Evolutionary conservation across 2,329 filamentous ascomycete species (phyloP).

Genomic region (Cercospora beticola): DNA sequence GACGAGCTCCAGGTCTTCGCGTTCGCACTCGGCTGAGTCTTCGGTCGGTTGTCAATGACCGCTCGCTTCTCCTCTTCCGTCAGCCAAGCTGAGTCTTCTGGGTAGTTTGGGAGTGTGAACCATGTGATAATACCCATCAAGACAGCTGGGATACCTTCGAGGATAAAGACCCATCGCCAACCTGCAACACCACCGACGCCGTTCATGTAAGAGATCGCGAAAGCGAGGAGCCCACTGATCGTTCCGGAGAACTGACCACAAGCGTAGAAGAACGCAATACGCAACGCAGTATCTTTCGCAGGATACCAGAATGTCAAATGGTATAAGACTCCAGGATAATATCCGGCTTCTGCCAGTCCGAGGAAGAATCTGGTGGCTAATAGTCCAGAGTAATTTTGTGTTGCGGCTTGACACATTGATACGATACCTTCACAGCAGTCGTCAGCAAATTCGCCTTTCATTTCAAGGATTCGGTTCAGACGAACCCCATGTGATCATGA

Average conservation of each 20-base stretch:
- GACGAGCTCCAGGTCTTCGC: slow-evolving; percentile 27
- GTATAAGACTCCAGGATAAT: slow-evolving; percentile 33
- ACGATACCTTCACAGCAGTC: slow-evolving; percentile 15
- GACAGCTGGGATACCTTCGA: slow-evolving; percentile 34
- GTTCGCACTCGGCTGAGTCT: slow-evolving; percentile 23
- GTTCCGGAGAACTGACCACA: slow-evolving; percentile 39
- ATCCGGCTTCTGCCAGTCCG: slow-evolving; percentile 32
- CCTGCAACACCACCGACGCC: slow-evolving; percentile 37
- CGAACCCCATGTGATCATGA: slow-evolving; percentile 32
- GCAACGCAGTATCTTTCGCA: slow-evolving; percentile 35
- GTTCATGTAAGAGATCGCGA: slow-evolving; percentile 43
- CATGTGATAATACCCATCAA: slow-evolving; percentile 42
- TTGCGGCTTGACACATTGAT: slow-evolving; percentile 31
- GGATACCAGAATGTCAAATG: slow-evolving; percentile 38
- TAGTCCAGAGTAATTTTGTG: slow-evolving; percentile 27
- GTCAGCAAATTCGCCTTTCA: background rate
- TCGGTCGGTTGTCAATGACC: slow-evolving; percentile 23
- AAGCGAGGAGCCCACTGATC: slow-evolving; percentile 50
- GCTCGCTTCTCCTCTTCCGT: slow-evolving; percentile 39
- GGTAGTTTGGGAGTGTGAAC: slow-evolving; percentile 58
- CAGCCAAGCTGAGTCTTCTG: slow-evolving; percentile 57
- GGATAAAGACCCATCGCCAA: slow-evolving; percentile 29
- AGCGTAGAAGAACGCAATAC: slow-evolving; percentile 40
- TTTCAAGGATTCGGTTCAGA: background rate
- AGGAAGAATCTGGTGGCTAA: slow-evolving; percentile 29